A percentile compares a stretch with the other conserved stretches of the same genome.
phyloP scores from a whole-genome alignment of 345 rosid genomes.

The Balakata baccata region DNA sequence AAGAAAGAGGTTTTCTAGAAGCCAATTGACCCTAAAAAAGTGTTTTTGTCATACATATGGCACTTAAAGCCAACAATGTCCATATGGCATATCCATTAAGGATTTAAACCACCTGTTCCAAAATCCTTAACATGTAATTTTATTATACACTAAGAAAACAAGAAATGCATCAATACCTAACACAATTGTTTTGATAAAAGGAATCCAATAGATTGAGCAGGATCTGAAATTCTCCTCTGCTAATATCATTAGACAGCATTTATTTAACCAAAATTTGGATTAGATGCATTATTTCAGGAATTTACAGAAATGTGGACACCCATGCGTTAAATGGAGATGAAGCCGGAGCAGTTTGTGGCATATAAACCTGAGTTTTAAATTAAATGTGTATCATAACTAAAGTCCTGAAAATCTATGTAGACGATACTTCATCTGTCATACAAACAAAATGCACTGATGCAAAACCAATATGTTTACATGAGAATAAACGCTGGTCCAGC shows the following conservation, averaged over 20 bases:
- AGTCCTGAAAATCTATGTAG: neutral
- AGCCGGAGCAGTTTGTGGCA: neutral
- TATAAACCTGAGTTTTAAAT: neutral
- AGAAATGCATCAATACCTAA: neutral
- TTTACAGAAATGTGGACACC: neutral
- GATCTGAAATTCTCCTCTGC: neutral
- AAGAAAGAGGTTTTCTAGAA: neutral
- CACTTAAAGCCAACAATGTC: neutral
- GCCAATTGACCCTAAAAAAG: neutral
- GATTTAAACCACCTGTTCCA: neutral
- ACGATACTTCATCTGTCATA: neutral
- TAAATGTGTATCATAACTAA: neutral
- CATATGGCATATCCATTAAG: too few relatives aligned
- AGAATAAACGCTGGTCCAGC: too few relatives aligned
- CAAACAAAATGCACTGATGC: neutral
- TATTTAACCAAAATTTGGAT: neutral
- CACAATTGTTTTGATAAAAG: too few relatives aligned
- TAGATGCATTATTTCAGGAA: neutral
- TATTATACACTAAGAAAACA: neutral
- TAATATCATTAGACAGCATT: neutral
- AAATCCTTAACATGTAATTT: neutral
- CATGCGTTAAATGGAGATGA: neutral
- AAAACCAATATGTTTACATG: too few relatives aligned
- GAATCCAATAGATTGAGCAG: constrained; percentile 1
- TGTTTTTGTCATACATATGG: neutral